These are phyloP conservation scores for Phialocephala subalpina DNA, from an alignment of 2,329 filamentous ascomycete genomes.

Conservation along the genomic window DNA sequence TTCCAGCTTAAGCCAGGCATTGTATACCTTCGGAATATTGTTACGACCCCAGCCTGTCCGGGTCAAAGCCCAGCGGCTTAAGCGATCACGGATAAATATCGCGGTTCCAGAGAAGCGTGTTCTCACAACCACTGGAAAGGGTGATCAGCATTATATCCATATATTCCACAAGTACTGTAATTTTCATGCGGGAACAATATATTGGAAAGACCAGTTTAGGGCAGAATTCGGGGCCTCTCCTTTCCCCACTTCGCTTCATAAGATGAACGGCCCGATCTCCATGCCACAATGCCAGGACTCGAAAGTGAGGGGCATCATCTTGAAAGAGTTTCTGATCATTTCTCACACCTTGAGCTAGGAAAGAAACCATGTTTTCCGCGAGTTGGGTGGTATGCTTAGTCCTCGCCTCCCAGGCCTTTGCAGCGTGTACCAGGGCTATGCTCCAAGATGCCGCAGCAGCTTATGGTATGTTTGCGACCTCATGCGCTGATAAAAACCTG, in stretches of 20 bases:
- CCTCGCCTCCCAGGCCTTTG: conserved; percentile 13
- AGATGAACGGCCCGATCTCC: not conserved
- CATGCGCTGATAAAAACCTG: not conserved
- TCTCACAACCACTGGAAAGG: not conserved
- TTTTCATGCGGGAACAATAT: not conserved
- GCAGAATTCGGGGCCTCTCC: not conserved
- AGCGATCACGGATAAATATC: conserved; percentile 8
- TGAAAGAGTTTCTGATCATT: not conserved
- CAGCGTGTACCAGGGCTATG: conserved; percentile 21
- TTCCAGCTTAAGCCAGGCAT: too few relatives aligned
- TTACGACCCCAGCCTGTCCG: conserved; percentile 11
- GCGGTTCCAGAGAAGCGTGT: not conserved
- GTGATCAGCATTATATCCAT: not conserved
- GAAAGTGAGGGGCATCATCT: too few relatives aligned
- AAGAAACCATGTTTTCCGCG: not conserved
- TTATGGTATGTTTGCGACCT: conserved; percentile 6
- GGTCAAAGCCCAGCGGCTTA: conserved; percentile 7
- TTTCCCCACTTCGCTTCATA: not conserved
- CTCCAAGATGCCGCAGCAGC: conserved; percentile 24
- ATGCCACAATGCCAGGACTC: too few relatives aligned
- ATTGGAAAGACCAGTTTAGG: not conserved
- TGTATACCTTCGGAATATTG: too few relatives aligned
- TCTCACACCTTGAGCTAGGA: not conserved
- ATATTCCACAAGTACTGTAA: not conserved
- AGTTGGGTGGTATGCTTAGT: not conserved